phyloP scores from a whole-genome alignment of 352 stramenopile genomes.

The Phytophthora syringae region DNA sequence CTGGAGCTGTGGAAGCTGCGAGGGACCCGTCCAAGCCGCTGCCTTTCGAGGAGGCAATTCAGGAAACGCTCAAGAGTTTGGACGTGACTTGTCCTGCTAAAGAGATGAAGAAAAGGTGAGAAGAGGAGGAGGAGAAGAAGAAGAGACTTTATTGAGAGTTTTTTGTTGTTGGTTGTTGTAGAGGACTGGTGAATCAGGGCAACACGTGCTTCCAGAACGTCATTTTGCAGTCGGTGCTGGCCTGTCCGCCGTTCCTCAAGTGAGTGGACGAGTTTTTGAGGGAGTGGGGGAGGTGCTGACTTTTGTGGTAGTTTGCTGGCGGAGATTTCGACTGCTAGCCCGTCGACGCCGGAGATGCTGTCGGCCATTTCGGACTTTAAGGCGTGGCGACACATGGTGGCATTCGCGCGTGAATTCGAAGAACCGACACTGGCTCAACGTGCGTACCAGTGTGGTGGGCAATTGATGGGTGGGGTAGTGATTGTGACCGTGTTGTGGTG shows the following conservation, averaged over 20 bases:
- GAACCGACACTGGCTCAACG: slow-evolving; percentile 73
- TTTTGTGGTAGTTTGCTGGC: slow-evolving; percentile 55
- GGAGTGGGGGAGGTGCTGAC: not conserved
- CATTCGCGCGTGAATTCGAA: slow-evolving; percentile 84
- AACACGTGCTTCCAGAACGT: slow-evolving; percentile 92
- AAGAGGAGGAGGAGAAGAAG: not conserved
- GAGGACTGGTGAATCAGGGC: slow-evolving; percentile 83
- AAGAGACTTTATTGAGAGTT: not conserved
- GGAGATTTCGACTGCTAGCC: slow-evolving; percentile 62
- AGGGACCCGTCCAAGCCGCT: slow-evolving; percentile 28
- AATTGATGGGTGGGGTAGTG: too few species aligned
- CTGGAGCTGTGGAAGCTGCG: not conserved
- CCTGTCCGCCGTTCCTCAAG: slow-evolving; percentile 84
- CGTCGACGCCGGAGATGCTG: slow-evolving; percentile 54
- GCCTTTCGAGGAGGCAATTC: slow-evolving; percentile 72
- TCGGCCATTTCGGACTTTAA: slow-evolving; percentile 58
- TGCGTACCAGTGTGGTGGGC: slow-evolving; percentile 33
- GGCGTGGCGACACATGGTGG: slow-evolving; percentile 80
- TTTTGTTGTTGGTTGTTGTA: slow-evolving; percentile 25
- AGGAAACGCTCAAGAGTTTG: slow-evolving; percentile 59
- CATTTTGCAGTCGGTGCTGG: slow-evolving; percentile 84
- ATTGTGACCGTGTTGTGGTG: not conserved
- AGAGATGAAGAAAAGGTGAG: slow-evolving; percentile 85
- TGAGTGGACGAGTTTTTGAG: slow-evolving; percentile 34
- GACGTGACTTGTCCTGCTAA: slow-evolving; percentile 67